Evolutionary conservation across 192 early-diverging fungal genomes (phyloP), one percentile per base, ranked within the genome.

Genomic region (Gonapodya prolifera): DNA sequence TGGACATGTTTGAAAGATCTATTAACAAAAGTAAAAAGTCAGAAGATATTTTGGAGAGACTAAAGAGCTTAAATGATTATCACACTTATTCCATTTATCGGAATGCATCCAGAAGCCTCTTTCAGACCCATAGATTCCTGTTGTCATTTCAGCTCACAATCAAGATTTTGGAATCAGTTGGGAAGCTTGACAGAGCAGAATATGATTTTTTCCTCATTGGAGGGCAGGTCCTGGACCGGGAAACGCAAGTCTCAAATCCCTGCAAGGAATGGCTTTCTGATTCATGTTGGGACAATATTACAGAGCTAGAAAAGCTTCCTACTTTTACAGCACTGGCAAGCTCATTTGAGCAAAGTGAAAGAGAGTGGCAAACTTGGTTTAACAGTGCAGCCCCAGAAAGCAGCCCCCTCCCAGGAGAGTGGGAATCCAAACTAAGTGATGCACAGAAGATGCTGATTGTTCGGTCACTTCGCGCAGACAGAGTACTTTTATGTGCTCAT

Each of bases 121-220:
- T 89, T 80, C 87, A 88, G 76, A 69, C 84, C 34, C 88, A 89
- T 77, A 89, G 89, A 79, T 80, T 89, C 17, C 75, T 89, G 33
- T 89, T 89, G 69, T 86, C 88, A 18, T 81, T 89, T 69, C 88
- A 89, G 77, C 87, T 89, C 84, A 89, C 88, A 33, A 86, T 88
- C 23, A 89, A 89, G 77, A 89, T 89, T 32, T 79, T 89, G 82
- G 85, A 87, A 34, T 81, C 88, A 1, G 70, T 79, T 35, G 85
- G 85, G 2, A 89, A 89, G 79, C 78, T 89, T 1, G 84, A 86
- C 77, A 83, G 81, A 35, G 84, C 86, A 23, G 88, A 89, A 75
- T 89, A 89, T 75, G 88, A 89, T 69, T 89, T 89, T 73, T 88
- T 89, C 30, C 70, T 89, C 31, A 79, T 83, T 32, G 88, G 88